A percentile compares a stretch with the other conserved stretches of the same genome.
Conservation (phyloP, 2,329 filamentous ascomycete species). For the Chalaropsis ovoidea region DNA sequence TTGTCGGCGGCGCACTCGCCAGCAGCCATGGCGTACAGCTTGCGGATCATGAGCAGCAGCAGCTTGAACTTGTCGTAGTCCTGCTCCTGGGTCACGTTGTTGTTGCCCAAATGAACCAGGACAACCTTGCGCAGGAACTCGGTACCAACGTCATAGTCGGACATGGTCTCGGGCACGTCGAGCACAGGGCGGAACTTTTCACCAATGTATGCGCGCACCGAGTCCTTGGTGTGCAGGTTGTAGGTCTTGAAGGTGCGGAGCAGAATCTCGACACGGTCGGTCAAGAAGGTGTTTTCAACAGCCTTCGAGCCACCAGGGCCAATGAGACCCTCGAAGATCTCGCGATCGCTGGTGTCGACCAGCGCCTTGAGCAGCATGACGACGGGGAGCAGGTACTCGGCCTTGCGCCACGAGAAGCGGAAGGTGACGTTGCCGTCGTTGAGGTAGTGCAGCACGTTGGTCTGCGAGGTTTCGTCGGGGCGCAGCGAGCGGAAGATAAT, state of each 20-base stretch:
- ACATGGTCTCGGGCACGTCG: constrained; percentile 70
- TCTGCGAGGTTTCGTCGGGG: constrained; percentile 96
- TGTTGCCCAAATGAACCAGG: constrained; percentile 79
- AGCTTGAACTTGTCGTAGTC: constrained; percentile 89
- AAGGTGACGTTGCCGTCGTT: constrained; percentile 94
- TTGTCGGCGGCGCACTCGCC: constrained; percentile 92
- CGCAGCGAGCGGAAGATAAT: constrained; percentile 85
- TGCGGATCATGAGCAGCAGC: constrained; percentile 90
- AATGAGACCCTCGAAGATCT: constrained; percentile 90
- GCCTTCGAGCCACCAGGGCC: constrained; percentile 67
- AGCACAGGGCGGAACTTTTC: constrained; percentile 85
- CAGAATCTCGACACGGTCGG: constrained; percentile 84
- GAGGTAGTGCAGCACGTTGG: constrained; percentile 92
- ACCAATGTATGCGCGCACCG: constrained; percentile 78
- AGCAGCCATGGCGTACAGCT: constrained; percentile 84
- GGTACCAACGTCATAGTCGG: constrained; percentile 78
- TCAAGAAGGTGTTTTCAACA: constrained; percentile 80
- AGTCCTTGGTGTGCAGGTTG: constrained; percentile 66
- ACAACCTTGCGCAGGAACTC: constrained; percentile 87
- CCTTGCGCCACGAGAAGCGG: constrained; percentile 94
- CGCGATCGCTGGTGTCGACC: constrained; percentile 88
- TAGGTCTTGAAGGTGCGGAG: constrained; percentile 91
- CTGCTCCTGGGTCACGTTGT: constrained; percentile 72
- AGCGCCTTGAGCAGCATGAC: constrained; percentile 96
- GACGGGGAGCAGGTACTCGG: constrained; percentile 88